Conservation (phyloP, 129 eudicot genomes). For the Sambucus nigra region DNA sequence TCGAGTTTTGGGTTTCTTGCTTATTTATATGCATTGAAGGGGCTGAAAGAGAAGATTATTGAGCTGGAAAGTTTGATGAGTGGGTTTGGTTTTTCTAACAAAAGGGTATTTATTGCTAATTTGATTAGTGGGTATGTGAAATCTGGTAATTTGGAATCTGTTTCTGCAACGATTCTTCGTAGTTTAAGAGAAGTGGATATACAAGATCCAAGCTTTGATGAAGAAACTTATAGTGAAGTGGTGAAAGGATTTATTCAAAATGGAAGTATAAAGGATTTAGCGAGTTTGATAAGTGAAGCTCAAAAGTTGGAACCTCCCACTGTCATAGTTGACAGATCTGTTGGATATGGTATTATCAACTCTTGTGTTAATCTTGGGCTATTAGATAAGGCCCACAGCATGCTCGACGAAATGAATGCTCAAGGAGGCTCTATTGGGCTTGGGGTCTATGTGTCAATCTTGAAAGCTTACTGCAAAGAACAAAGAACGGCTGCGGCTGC, state of each 20-base stretch:
- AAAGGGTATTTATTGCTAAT: slow-evolving; percentile 32
- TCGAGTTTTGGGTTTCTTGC: slow-evolving; percentile 69
- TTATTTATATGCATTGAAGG: slow-evolving; percentile 78
- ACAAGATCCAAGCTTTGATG: slow-evolving; percentile 5
- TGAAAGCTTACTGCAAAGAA: slow-evolving; percentile 72
- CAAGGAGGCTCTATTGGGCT: slow-evolving; percentile 63
- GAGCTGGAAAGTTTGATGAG: slow-evolving; percentile 48
- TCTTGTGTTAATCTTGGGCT: slow-evolving; percentile 67
- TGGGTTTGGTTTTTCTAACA: slow-evolving; percentile 47
- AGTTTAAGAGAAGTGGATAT: slow-evolving; percentile 15
- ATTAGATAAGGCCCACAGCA: slow-evolving; percentile 63
- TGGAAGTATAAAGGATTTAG: slow-evolving; percentile 41
- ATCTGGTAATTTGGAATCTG: slow-evolving; percentile 18
- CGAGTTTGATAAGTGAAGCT: slow-evolving; percentile 60
- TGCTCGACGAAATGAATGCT: slow-evolving; percentile 84
- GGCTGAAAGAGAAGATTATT: slow-evolving; percentile 46
- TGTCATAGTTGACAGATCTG: slow-evolving; percentile 37
- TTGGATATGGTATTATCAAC: slow-evolving; percentile 63
- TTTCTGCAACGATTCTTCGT: slow-evolving; percentile 7
- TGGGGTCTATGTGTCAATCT: slow-evolving; percentile 76
- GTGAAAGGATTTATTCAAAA: slow-evolving; percentile 21
- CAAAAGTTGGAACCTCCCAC: slow-evolving; percentile 48
- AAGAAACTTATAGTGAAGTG: slow-evolving; percentile 18
- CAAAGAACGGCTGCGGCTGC: slow-evolving; percentile 90
- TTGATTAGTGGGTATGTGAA: slow-evolving; percentile 38